These are phyloP conservation scores for Penicillium tannophilum DNA, from an alignment of 495 filamentous ascomycete genomes.

Conservation along the genomic window DNA sequence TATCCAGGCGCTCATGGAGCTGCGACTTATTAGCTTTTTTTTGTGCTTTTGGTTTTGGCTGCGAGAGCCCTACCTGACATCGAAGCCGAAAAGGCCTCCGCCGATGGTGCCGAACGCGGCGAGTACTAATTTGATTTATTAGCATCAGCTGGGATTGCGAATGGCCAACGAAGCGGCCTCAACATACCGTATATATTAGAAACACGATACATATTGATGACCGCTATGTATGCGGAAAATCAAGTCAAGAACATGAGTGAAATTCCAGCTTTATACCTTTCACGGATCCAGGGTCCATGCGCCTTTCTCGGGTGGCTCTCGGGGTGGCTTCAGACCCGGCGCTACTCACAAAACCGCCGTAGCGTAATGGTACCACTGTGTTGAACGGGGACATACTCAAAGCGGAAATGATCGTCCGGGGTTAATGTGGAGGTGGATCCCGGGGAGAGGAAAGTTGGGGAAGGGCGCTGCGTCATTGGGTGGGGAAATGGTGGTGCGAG, in stretches of 20 bases:
- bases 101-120: conserved; percentile 55
- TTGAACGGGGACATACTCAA: conserved; percentile 11
- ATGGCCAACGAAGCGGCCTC: too few species aligned
- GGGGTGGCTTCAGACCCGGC: neutral
- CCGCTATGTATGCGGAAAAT: conserved; percentile 2
- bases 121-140: conserved; percentile 34
- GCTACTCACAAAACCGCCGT: neutral
- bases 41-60: neutral
- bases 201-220: conserved; percentile 43
- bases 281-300: neutral
- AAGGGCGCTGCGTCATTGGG: conserved; percentile 24
- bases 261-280: conserved; percentile 13
- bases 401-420: conserved; percentile 24
- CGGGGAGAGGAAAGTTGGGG: conserved; percentile 18
- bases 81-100: conserved; percentile 48
- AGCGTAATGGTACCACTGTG: neutral
- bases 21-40: conserved; percentile 2
- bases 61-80: conserved; percentile 35
- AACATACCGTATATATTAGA: conserved; percentile 48
- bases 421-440: conserved; percentile 25
- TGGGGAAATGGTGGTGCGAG: conserved; percentile 1
- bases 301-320: conserved; percentile 2
- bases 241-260: neutral
- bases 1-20: conserved; percentile 73
- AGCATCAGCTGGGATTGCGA: neutral